A percentile compares a stretch with the other conserved stretches of the same genome.
Evolutionary conservation across 1,139 yeast genomes (phyloP).

Genomic region (Ogataea hybrid): DNA sequence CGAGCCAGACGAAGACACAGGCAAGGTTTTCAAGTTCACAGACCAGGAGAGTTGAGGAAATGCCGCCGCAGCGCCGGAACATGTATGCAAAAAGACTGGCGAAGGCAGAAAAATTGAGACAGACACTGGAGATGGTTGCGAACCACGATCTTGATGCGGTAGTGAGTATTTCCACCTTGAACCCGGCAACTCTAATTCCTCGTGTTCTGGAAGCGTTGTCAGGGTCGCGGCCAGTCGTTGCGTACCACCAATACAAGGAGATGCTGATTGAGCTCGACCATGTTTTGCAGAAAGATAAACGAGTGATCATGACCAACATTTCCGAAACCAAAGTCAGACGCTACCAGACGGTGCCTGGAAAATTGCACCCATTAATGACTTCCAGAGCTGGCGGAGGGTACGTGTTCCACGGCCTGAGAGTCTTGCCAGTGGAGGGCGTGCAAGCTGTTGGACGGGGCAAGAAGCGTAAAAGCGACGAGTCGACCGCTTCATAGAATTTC

Average conservation of each 20-base stretch:
- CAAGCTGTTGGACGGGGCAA: slow-evolving; percentile 57
- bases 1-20: slow-evolving; percentile 65
- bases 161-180: slow-evolving; percentile 69
- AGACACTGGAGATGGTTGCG: slow-evolving; percentile 49
- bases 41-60: slow-evolving; percentile 49
- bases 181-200: slow-evolving; percentile 64
- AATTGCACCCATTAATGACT: slow-evolving; percentile 94
- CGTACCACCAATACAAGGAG: slow-evolving; percentile 82
- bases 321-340: slow-evolving; percentile 81
- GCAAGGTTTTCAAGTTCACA: slow-evolving; percentile 48
- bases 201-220: slow-evolving; percentile 63
- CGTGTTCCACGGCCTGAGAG: slow-evolving; percentile 75
- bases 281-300: slow-evolving; percentile 57
- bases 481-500: slow-evolving; percentile 8
- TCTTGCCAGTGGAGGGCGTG: slow-evolving; percentile 63
- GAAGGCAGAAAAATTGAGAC: slow-evolving; percentile 54
- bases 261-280: slow-evolving; percentile 71
- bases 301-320: slow-evolving; percentile 81
- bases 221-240: slow-evolving; percentile 84
- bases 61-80: slow-evolving; percentile 60
- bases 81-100: slow-evolving; percentile 68
- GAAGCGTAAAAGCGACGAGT: slow-evolving; percentile 17
- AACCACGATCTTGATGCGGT: slow-evolving; percentile 72
- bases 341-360: slow-evolving; percentile 91
- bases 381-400: slow-evolving; percentile 93